Evolutionary conservation across 805 yeast species (phyloP), one percentile per base, ranked within the genome.

Genomic region (Saturnispora galanensis): DNA sequence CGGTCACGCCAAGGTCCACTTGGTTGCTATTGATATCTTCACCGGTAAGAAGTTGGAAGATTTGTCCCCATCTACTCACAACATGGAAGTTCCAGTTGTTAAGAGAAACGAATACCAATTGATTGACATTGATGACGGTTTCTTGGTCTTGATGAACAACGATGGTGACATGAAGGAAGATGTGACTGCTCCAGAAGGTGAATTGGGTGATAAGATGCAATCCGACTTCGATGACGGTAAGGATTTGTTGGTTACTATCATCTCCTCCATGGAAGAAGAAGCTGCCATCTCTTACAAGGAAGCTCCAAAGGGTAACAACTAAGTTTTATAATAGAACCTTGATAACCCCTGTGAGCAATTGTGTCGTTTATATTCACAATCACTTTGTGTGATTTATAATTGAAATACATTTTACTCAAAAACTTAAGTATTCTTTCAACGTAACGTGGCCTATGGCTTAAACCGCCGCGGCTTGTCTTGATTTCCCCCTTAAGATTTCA

Each of bases 1-100:
- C 84, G 98, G 98, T 78, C 98, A 93, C 93, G 98, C 98, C 71
- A 93, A 93, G 82, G 98, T 93, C 73, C 97, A 93, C 76, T 81
- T 93, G 76, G 97, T 93, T 59, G 97, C 97, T 68, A 81, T 85
- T 63, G 98, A 93, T 72, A 90, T 93, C 71, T 93, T 93, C 90
- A 93, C 98, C 64, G 84, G 86, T 73, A 93, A 93, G 89, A 93
- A 93, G 80, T 82, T 89, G 73, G 98, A 93, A 82, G 98, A 93
- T 76, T 84, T 93, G 71, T 93, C 98, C 60, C 98, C 98, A 75
- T 93, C 98, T 55, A 93, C 98, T 77, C 98, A 93, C 81, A 93
- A 93, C 78, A 89, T 93, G 97, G 97, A 90, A 75, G 97, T 90
- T 68, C 98, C 98, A 74, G 81, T 87, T 70, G 98, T 93, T 64